Evolutionary conservation across 2,329 filamentous ascomycete species (phyloP), one percentile per base, ranked within the genome.

Genomic region (Kalmusia sp.): DNA sequence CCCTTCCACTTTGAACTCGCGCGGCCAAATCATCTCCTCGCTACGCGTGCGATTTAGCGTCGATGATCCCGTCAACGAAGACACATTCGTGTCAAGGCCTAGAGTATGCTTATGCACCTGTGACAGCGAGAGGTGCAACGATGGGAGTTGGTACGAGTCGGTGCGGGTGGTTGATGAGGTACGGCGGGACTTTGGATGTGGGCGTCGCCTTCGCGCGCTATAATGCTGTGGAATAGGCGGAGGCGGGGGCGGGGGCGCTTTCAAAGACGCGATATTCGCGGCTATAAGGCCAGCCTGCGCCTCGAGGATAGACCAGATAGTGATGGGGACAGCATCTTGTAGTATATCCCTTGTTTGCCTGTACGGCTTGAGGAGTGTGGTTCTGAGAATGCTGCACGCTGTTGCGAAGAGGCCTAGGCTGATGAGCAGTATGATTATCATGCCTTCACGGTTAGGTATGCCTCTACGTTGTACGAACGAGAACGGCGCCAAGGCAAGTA

Each of bases 281-380:
- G 61, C 64, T 17, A 69, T 61, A 3, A 69, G 59, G 2, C 59
- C 57, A 1, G 49, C 33, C 19, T 68, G 62, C 28, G 60, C 55
- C 43, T 70, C 67, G 15, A 69, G 47, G 3, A 62, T 56, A 14
- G 52, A 54, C 65, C 65, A 69, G 15, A 69, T 51, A 0, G 54
- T 57, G 6, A 68, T 52, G 11, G 51, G 40, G 34, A 64, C 30
- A 22, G 52, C 55, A 43, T 64, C 57, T 15, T 43, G 57, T 35
- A 57, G 51, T n/a, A 37, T 31, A 30, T 65, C 61, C 4, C 33
- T 51, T 3, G 57, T 62, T 12, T 24, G 25, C 14, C 52, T 58
- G 38, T 58, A 65, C n/a, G 54, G 17, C 19, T 51, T 54, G 4
- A 63, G 53, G 2, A 60, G 51, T 5, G 57, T 59, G 3, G 59